These are phyloP conservation scores for Penicillium nucicola DNA, from an alignment of 495 filamentous ascomycete genomes.

Conservation along the genomic window DNA sequence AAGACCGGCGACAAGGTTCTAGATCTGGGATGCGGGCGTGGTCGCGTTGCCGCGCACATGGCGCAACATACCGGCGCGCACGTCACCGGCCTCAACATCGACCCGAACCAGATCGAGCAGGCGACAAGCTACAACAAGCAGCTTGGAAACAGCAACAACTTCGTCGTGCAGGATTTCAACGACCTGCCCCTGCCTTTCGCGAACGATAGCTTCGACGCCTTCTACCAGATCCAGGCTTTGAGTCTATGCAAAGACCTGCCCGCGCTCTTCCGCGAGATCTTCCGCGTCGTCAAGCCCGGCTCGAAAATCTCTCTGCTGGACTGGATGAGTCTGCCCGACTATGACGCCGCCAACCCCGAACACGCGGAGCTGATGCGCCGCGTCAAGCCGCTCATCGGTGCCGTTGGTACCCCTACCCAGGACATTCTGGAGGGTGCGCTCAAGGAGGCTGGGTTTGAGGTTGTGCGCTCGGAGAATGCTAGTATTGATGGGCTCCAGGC, in stretches of 20 bases:
- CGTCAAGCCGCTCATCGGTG: slow-evolving; percentile 62
- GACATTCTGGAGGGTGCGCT: slow-evolving; percentile 50
- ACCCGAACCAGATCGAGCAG: slow-evolving; percentile 59
- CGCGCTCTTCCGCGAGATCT: slow-evolving; percentile 51
- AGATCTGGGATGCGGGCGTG: slow-evolving; percentile 60
- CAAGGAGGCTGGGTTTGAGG: slow-evolving; percentile 49
- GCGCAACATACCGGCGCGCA: slow-evolving; percentile 50
- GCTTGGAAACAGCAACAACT: slow-evolving; percentile 48
- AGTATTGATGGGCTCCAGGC: slow-evolving; percentile 56
- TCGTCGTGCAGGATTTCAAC: slow-evolving; percentile 58
- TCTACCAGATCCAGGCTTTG: slow-evolving; percentile 64
- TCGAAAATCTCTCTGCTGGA: slow-evolving; percentile 55
- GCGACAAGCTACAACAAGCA: slow-evolving; percentile 50
- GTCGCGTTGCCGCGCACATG: slow-evolving; percentile 62
- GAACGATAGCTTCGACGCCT: slow-evolving; percentile 55
- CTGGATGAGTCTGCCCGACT: slow-evolving; percentile 57
- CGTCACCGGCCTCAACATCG: slow-evolving; percentile 61
- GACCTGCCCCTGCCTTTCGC: slow-evolving; percentile 55
- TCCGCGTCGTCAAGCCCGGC: slow-evolving; percentile 56
- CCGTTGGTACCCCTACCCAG: slow-evolving; percentile 60
- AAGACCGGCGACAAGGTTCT: slow-evolving; percentile 49
- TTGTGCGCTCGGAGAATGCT: slow-evolving; percentile 54
- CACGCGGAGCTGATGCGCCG: slow-evolving; percentile 57
- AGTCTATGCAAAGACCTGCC: slow-evolving; percentile 56
- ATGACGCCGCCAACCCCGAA: slow-evolving; percentile 50